Evolutionary conservation across 345 rosid species (phyloP).

Genomic region (Triadica sebifera): DNA sequence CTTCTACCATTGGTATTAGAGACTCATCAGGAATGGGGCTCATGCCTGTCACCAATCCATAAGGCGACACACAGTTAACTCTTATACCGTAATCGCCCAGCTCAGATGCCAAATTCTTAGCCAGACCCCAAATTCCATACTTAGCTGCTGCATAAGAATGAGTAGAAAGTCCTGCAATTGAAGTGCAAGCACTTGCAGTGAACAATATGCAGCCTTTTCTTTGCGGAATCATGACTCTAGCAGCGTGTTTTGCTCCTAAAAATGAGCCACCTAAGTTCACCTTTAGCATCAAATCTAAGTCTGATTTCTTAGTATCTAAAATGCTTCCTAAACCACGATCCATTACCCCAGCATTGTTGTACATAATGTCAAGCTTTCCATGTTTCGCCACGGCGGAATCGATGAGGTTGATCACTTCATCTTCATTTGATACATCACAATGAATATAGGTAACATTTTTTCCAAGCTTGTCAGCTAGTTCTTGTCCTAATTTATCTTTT

Average conservation of each 20-base stretch:
- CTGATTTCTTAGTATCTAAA: conserved; percentile 23
- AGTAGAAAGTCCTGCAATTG: conserved; percentile 27
- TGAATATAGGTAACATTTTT: conserved; percentile 13
- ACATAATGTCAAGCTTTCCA: conserved; percentile 46
- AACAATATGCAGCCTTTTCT: conserved; percentile 39
- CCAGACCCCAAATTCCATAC: conserved; percentile 31
- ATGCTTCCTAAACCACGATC: conserved; percentile 22
- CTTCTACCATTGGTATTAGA: not conserved
- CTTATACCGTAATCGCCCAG: conserved; percentile 39
- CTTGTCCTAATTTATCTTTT: conserved; percentile 18
- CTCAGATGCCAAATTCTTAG: conserved; percentile 37
- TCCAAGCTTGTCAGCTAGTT: not conserved
- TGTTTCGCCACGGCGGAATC: conserved; percentile 30
- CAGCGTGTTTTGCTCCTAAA: conserved; percentile 45
- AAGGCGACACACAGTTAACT: conserved; percentile 45
- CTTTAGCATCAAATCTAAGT: conserved; percentile 30
- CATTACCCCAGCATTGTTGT: conserved; percentile 38
- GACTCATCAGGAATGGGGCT: not conserved
- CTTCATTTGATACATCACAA: conserved; percentile 39
- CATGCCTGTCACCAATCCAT: conserved; percentile 13
- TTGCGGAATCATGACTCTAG: conserved; percentile 34
- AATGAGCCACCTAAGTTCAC: conserved; percentile 37
- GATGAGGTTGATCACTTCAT: conserved; percentile 22
- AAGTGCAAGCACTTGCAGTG: conserved; percentile 36
- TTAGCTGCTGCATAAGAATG: conserved; percentile 29